A percentile compares a stretch with the other conserved stretches of the same genome.
Evolutionary conservation across 2,329 filamentous ascomycete genomes (phyloP).

Genomic region (Penicillium sp.): DNA sequence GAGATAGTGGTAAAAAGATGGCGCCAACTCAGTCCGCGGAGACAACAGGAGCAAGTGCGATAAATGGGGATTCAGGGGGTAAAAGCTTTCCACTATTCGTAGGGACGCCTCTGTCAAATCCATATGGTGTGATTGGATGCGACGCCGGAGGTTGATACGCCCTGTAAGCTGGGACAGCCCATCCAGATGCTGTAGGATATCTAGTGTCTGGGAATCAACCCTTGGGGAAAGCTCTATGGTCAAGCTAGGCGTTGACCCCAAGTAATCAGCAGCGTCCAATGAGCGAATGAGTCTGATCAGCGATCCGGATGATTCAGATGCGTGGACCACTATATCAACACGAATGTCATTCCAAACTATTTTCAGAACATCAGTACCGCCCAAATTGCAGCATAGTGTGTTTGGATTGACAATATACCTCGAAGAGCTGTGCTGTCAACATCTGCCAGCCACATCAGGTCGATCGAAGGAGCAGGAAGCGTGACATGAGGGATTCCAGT

Average conservation of each 20-base stretch:
- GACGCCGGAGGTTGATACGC: constrained; percentile 67
- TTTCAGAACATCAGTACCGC: constrained; percentile 3
- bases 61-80: constrained; percentile 62
- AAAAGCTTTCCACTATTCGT: constrained; percentile 82
- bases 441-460: constrained; percentile 71
- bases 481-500: constrained; percentile 67
- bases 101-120: constrained; percentile 69
- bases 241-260: constrained; percentile 67
- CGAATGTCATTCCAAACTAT: constrained; percentile 72
- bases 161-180: constrained; percentile 61
- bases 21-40: constrained; percentile 73
- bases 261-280: constrained; percentile 71
- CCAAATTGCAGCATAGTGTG: constrained; percentile 9
- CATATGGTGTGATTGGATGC: constrained; percentile 60
- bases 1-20: constrained; percentile 80
- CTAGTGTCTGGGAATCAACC: constrained; percentile 63
- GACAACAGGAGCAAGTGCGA: constrained; percentile 84
- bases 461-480: constrained; percentile 62
- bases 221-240: constrained; percentile 77
- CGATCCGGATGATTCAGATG: constrained; percentile 67
- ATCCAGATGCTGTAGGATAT: constrained; percentile 61
- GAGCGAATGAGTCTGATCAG: constrained; percentile 75
- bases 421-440: constrained; percentile 70
- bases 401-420: constrained; percentile 46
- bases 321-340: constrained; percentile 82